A percentile compares a stretch with the other conserved stretches of the same genome.
These are phyloP conservation scores for Candida cerambycidarum DNA, from an alignment of 805 yeast genomes.

Conservation along the genomic window DNA sequence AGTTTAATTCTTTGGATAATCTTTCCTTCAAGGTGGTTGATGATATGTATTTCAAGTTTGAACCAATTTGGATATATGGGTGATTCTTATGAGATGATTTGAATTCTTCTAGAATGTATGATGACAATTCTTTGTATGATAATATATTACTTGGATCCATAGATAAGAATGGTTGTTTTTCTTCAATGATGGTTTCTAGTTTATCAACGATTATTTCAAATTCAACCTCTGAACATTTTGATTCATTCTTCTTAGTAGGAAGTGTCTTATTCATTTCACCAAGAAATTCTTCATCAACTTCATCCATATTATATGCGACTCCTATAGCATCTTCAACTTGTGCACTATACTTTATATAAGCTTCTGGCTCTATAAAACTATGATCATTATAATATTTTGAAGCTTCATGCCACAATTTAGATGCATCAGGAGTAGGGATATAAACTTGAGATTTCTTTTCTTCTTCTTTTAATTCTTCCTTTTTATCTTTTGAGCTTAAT, in stretches of 20 bases:
- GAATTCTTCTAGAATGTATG: conserved; percentile 41
- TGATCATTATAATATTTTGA: conserved; percentile 62
- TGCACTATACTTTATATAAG: conserved; percentile 85
- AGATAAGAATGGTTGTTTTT: conserved; percentile 82
- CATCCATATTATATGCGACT: conserved; percentile 86
- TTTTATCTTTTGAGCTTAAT: conserved; percentile 38
- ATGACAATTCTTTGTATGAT: conserved; percentile 64
- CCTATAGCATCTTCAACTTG: conserved; percentile 96
- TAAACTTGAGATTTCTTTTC: conserved; percentile 48
- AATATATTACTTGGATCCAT: conserved; percentile 82
- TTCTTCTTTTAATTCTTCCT: conserved; percentile 16
- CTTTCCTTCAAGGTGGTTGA: conserved; percentile 58
- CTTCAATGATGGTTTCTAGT: conserved; percentile 71
- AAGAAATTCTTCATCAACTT: conserved; percentile 73
- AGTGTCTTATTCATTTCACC: conserved; percentile 37
- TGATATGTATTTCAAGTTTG: conserved; percentile 40
- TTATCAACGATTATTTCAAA: conserved; percentile 76
- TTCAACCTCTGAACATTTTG: conserved; percentile 72
- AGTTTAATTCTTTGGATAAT: conserved; percentile 55
- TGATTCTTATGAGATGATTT: conserved; percentile 26
- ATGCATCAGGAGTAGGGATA: conserved; percentile 97
- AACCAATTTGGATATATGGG: conserved; percentile 28
- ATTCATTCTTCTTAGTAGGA: conserved; percentile 19
- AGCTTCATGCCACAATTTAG: conserved; percentile 78
- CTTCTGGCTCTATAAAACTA: conserved; percentile 65